A percentile compares a stretch with the other conserved stretches of the same genome.
These are phyloP conservation scores for Aspergillus ellipticus DNA, from an alignment of 495 filamentous ascomycete species.

Conservation along the genomic window DNA sequence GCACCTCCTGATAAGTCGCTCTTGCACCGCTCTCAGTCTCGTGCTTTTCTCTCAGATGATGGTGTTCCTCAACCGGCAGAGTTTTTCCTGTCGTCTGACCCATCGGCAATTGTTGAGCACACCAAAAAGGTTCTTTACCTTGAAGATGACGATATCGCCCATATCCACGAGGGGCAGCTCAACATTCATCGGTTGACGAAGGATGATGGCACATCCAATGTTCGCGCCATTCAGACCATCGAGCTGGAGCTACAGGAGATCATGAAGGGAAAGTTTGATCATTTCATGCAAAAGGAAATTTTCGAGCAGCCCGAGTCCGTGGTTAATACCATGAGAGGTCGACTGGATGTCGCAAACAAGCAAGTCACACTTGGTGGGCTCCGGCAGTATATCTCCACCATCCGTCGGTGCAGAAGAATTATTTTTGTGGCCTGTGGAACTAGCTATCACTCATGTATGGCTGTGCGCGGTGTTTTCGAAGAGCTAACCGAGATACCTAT, in stretches of 20 bases:
- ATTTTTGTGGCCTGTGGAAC: slow-evolving; percentile 99
- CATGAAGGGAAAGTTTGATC: slow-evolving; percentile 99
- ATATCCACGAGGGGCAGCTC: slow-evolving; percentile 96
- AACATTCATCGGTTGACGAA: slow-evolving; percentile 98
- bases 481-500: slow-evolving; percentile 98
- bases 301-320: slow-evolving; percentile 99
- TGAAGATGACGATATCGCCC: slow-evolving; percentile 98
- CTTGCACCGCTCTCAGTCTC: slow-evolving; percentile 94
- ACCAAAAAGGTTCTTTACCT: slow-evolving; percentile 99
- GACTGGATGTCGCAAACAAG: slow-evolving; percentile 88
- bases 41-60: slow-evolving; percentile 97
- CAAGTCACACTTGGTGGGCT: slow-evolving; percentile 91
- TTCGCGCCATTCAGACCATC: slow-evolving; percentile 94
- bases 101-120: slow-evolving; percentile 97
- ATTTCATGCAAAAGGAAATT: slow-evolving; percentile 99
- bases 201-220: slow-evolving; percentile 92
- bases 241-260: slow-evolving; percentile 99
- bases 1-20: slow-evolving; percentile 93
- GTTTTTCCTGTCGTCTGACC: slow-evolving; percentile 97
- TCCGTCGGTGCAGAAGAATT: slow-evolving; percentile 89
- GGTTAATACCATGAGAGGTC: slow-evolving; percentile 99
- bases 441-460: slow-evolving; percentile 98
- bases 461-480: slow-evolving; percentile 94
- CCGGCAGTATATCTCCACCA: slow-evolving; percentile 92
- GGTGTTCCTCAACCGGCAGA: slow-evolving; percentile 96